Evolutionary conservation across 2,329 filamentous ascomycete genomes (phyloP).

Genomic region (Fusarium floridanum): DNA sequence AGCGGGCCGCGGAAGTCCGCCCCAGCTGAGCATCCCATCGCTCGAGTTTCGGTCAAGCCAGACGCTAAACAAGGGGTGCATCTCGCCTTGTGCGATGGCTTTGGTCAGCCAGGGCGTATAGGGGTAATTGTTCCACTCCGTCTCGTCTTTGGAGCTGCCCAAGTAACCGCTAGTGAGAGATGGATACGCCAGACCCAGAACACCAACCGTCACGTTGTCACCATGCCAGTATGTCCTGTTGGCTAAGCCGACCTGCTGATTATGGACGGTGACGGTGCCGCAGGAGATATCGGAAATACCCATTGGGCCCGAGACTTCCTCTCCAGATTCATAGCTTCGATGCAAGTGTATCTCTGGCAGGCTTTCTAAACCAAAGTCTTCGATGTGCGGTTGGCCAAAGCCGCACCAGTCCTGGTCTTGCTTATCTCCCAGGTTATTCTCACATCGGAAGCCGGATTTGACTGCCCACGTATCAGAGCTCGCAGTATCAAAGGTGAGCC

Average conservation of each 20-base stretch:
- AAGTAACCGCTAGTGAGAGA: slow-evolving; percentile 63
- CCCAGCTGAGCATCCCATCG: slow-evolving; percentile 61
- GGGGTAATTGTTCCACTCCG: slow-evolving; percentile 53
- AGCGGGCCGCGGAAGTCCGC: slow-evolving; percentile 57
- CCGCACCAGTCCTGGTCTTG: slow-evolving; percentile 52
- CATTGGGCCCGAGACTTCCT: slow-evolving; percentile 61
- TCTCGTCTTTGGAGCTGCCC: slow-evolving; percentile 55
- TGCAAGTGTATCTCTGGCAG: slow-evolving; percentile 60
- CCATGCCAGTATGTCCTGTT: slow-evolving; percentile 65
- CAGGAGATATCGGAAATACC: slow-evolving; percentile 61
- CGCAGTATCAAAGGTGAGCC: slow-evolving; percentile 63
- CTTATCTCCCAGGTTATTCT: slow-evolving; percentile 50
- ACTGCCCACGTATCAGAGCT: slow-evolving; percentile 66
- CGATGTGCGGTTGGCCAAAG: slow-evolving; percentile 56
- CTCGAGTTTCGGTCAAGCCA: slow-evolving; percentile 62
- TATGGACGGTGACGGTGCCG: slow-evolving; percentile 58
- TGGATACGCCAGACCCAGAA: slow-evolving; percentile 65
- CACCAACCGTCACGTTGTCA: slow-evolving; percentile 64
- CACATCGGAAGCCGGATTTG: slow-evolving; percentile 57
- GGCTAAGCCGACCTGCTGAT: slow-evolving; percentile 63
- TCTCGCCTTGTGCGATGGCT: slow-evolving; percentile 60
- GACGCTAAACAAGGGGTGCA: slow-evolving; percentile 62
- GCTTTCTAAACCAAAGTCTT: slow-evolving; percentile 56
- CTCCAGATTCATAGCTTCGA: slow-evolving; percentile 63
- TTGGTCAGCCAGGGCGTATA: slow-evolving; percentile 65